Evolutionary conservation across 331 rosid species (phyloP).

Genomic region (Pyrus hybrid): DNA sequence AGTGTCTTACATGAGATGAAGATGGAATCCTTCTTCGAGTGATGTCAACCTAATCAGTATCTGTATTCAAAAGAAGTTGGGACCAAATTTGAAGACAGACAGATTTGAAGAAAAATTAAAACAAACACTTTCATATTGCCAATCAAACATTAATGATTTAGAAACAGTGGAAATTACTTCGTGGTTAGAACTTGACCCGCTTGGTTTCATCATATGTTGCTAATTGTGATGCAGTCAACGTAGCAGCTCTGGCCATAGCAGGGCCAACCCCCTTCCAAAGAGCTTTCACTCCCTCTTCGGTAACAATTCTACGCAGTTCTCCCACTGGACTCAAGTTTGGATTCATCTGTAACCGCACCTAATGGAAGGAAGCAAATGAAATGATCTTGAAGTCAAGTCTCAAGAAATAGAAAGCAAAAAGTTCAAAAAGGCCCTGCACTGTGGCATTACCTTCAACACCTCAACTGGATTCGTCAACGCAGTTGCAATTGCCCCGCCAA

Average conservation of each 20-base stretch:
- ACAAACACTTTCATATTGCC: constrained; percentile 3
- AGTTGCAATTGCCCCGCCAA: constrained; percentile 77
- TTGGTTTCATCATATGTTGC: constrained; percentile 93
- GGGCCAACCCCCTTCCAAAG: constrained; percentile 96
- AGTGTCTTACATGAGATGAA: constrained; percentile 63
- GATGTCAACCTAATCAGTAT: constrained; percentile 52
- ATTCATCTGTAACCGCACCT: constrained; percentile 94
- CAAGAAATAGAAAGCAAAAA: background rate
- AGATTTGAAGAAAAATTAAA: background rate
- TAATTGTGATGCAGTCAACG: constrained; percentile 88
- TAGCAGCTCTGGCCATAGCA: constrained; percentile 92
- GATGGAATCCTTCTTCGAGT: constrained; percentile 69
- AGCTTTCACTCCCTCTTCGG: constrained; percentile 75
- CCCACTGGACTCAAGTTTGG: constrained; percentile 40
- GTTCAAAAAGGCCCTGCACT: background rate
- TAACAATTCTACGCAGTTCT: constrained; percentile 53
- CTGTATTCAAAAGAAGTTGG: constrained; percentile 41
- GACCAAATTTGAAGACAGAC: background rate
- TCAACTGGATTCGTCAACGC: constrained; percentile 84
- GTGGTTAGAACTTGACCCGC: constrained; percentile 56
- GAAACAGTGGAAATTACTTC: constrained; percentile 31
- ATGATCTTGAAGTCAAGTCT: constrained; percentile 14
- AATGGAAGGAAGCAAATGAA: constrained; percentile 26
- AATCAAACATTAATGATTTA: constrained; percentile 8
- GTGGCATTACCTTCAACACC: constrained; percentile 68